A percentile compares a stretch with the other conserved stretches of the same genome.
Evolutionary conservation across 306 rosid genomes (phyloP).

Genomic region (Cucumis cinereus): DNA sequence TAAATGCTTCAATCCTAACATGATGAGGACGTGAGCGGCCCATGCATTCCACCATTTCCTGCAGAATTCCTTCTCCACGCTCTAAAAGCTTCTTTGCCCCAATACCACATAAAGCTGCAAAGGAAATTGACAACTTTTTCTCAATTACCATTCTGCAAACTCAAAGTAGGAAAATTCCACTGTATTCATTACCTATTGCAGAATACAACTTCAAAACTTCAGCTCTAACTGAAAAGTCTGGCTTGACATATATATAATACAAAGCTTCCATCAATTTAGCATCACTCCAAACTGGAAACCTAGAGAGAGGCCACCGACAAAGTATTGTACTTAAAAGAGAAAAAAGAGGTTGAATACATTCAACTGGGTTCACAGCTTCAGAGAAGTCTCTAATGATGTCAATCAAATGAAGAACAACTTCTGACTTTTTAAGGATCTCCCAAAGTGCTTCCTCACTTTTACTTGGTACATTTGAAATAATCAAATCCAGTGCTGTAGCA

Average conservation of each 20-base stretch:
- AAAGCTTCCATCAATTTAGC: conserved; percentile 35
- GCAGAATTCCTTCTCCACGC: conserved; percentile 38
- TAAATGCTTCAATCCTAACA: conserved; percentile 61
- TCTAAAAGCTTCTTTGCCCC: conserved; percentile 51
- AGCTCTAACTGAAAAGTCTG: conserved; percentile 25
- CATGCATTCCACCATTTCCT: conserved; percentile 57
- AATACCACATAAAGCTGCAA: conserved; percentile 64
- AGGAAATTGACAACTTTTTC: conserved; percentile 1
- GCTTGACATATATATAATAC: conserved; percentile 24
- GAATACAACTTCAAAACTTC: conserved; percentile 63
- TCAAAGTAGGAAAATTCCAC: not conserved
- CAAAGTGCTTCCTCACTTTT: conserved; percentile 44
- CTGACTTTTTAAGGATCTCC: conserved; percentile 39
- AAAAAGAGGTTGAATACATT: conserved; percentile 46
- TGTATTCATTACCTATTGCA: conserved; percentile 52
- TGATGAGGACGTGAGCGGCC: conserved; percentile 36
- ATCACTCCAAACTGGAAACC: conserved; percentile 56
- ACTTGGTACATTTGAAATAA: conserved; percentile 42
- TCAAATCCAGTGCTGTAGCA: conserved; percentile 46
- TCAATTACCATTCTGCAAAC: not conserved
- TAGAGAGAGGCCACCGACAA: conserved; percentile 54
- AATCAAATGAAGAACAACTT: conserved; percentile 27
- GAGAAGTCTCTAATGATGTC: conserved; percentile 23
- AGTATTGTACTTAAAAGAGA: conserved; percentile 65
- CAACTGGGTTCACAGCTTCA: conserved; percentile 23